Evolutionary conservation across 176 grass and related monocot genomes (phyloP).

Genomic region (Zea luxurians): DNA sequence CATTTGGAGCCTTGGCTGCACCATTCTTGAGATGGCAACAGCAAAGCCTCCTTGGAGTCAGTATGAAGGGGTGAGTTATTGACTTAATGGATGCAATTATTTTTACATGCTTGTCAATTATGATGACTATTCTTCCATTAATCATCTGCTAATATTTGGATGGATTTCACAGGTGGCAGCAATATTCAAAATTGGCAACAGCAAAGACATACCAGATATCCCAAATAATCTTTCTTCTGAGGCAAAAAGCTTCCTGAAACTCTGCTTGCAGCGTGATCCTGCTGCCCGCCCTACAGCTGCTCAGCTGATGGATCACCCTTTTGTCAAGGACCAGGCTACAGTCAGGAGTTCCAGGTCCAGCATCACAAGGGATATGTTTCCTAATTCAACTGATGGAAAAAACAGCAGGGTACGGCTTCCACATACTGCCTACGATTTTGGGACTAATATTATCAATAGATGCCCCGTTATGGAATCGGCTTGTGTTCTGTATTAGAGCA

Average conservation of each 20-base stretch:
- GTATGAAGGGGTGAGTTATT: constrained; percentile 81
- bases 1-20: constrained; percentile 99
- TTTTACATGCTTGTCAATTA: neutral
- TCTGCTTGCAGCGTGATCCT: constrained; percentile 93
- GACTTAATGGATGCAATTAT: neutral
- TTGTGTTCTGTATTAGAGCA: neutral
- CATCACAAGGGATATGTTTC: constrained; percentile 43
- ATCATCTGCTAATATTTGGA: constrained; percentile 30
- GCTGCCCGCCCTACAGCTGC: constrained; percentile 77
- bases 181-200: constrained; percentile 99
- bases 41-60: constrained; percentile 95
- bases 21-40: constrained; percentile 95
- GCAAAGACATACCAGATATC: constrained; percentile 96
- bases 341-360: constrained; percentile 48
- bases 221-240: constrained; percentile 76
- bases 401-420: constrained; percentile 31
- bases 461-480: neutral
- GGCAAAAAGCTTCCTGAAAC: constrained; percentile 74
- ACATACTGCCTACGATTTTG: constrained; percentile 9
- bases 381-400: constrained; percentile 34
- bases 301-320: constrained; percentile 78
- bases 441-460: constrained; percentile 3
- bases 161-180: constrained; percentile 73
- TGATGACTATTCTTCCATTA: neutral
- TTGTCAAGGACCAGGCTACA: constrained; percentile 66